These are phyloP conservation scores for Mycogone perniciosa DNA, from an alignment of 2,329 filamentous ascomycete genomes.

Conservation along the genomic window DNA sequence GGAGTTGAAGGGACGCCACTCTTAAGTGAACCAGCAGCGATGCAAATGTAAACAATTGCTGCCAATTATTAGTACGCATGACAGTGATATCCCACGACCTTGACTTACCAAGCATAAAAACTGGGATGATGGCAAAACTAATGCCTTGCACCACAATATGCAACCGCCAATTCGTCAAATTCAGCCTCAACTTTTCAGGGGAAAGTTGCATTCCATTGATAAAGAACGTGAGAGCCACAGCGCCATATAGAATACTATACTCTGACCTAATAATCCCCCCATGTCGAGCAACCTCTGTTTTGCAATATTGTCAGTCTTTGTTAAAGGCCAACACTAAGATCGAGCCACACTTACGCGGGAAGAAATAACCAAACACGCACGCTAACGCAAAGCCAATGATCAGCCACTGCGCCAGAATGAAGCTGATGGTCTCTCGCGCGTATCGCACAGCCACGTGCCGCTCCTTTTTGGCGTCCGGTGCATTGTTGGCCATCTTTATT, in stretches of 20 bases:
- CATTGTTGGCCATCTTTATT: too few relatives aligned
- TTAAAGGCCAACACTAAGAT: not conserved
- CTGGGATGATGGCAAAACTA: constrained; percentile 60
- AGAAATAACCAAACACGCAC: constrained; percentile 41
- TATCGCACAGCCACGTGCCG: not conserved
- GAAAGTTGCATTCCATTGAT: constrained; percentile 65
- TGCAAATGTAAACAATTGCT: constrained; percentile 42
- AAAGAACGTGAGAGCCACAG: constrained; percentile 63
- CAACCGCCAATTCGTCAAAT: constrained; percentile 60
- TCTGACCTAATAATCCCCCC: constrained; percentile 47
- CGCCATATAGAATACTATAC: constrained; percentile 60
- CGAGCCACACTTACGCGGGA: constrained; percentile 31
- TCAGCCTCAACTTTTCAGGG: constrained; percentile 52
- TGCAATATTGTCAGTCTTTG: not conserved
- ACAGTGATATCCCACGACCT: not conserved
- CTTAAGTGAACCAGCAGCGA: constrained; percentile 40
- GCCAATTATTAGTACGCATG: not conserved
- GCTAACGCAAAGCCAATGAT: constrained; percentile 53
- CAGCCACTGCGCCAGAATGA: constrained; percentile 56
- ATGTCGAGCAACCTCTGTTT: constrained; percentile 35
- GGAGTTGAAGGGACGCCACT: constrained; percentile 56
- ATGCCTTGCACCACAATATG: constrained; percentile 62
- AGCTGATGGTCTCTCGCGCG: constrained; percentile 13
- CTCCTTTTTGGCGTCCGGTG: not conserved
- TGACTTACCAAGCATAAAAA: constrained; percentile 49